These are phyloP conservation scores for Shiraia sp. DNA, from an alignment of 2,329 filamentous ascomycete species.

Conservation along the genomic window DNA sequence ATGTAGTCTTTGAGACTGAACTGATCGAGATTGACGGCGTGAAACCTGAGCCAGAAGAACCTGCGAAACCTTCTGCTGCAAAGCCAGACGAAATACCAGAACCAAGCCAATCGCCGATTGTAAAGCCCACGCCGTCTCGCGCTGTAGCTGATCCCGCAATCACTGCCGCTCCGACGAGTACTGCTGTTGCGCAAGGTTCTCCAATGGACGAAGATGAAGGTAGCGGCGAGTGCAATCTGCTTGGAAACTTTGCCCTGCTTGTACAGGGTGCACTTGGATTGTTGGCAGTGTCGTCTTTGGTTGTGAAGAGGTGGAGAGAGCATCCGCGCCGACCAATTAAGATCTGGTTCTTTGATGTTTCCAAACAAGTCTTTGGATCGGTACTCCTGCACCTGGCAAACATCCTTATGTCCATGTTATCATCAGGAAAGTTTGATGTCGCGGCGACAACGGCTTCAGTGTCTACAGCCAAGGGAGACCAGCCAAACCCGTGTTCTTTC, in stretches of 20 bases:
- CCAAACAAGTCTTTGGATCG: slow-evolving; percentile 95
- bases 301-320: slow-evolving; percentile 92
- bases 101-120: not conserved
- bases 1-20: slow-evolving; percentile 84
- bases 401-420: slow-evolving; percentile 94
- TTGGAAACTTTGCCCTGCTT: slow-evolving; percentile 88
- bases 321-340: slow-evolving; percentile 88
- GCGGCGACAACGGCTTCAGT: slow-evolving; percentile 48
- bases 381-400: slow-evolving; percentile 91
- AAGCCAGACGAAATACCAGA: slow-evolving; percentile 8
- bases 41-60: slow-evolving; percentile 18
- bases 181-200: slow-evolving; percentile 24
- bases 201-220: slow-evolving; percentile 50
- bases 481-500: slow-evolving; percentile 94
- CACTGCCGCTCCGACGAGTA: slow-evolving; percentile 14
- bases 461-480: slow-evolving; percentile 42
- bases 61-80: slow-evolving; percentile 6
- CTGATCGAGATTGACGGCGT: slow-evolving; percentile 74
- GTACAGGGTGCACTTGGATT: slow-evolving; percentile 86
- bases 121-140: slow-evolving; percentile 14
- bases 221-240: slow-evolving; percentile 78
- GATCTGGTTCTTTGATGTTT: slow-evolving; percentile 97
- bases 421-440: slow-evolving; percentile 78
- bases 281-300: slow-evolving; percentile 81
- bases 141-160: slow-evolving; percentile 14